Base-by-base conservation (phyloP, 371 early-diverging fungal species). In the Thermomucor indicae-seudaticae region DNA sequence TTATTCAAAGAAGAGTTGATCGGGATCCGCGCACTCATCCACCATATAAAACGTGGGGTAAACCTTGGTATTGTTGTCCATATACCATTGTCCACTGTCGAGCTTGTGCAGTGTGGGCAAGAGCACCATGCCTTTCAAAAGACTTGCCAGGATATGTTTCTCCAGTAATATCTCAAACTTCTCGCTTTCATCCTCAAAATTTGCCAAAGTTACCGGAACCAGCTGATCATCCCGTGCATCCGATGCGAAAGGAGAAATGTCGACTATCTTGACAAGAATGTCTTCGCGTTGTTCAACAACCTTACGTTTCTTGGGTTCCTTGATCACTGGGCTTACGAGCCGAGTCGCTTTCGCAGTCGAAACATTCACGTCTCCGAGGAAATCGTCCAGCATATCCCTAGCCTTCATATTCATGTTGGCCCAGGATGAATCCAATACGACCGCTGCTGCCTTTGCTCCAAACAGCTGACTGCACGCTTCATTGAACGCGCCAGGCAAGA, bases 11-110 rank as follows among this genome's bases (percentile, higher is more conserved):
- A 47, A 54, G 34, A 47, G 40, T 16, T 11, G 7, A 8, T 54
- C 47, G 12, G 38, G 31, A 24, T 54, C 54, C 54, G 42, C 37
- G 24, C 59, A 66, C 6, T 70, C 72, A 52, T 67, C 71, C 30
- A 56, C 54, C 56, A 68, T 67, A 43, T 64, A 76, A 52, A 77
- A 77, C 10, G 65, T 69, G 12, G 80, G 80, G 58, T 64, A 63
- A 2, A 76, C 47, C 34, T 55, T 51, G 2, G 53, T 51, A 1
- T 67, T 63, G 14, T 47, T 29, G 46, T 72, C 70, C 22, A 72
- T 30, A 31, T 72, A 79, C 67, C 70, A 73, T n/a, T 53, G 53
- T 1, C 68, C 73, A 51, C 60, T 67, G 35, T 54, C 56, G 20
- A 79, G 51, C 23, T 64, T 50, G 31, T 57, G 51, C 19, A 77